Evolutionary conservation across 2,329 filamentous ascomycete genomes (phyloP).

Genomic region (Aspergillus felis): DNA sequence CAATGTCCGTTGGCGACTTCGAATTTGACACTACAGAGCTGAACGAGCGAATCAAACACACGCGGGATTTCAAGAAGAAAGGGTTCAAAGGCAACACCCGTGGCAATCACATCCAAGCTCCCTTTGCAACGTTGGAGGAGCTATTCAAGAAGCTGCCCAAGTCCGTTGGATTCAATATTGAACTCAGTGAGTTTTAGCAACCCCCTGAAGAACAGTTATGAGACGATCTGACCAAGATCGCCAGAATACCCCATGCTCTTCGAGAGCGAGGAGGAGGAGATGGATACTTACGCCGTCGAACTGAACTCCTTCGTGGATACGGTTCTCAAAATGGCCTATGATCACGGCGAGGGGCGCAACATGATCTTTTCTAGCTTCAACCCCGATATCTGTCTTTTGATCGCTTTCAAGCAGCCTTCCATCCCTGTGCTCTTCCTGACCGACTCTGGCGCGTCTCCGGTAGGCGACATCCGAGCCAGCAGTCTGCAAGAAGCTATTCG

Average conservation of each 20-base stretch:
- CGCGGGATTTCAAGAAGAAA: slow-evolving; percentile 87
- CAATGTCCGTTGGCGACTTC: slow-evolving; percentile 57
- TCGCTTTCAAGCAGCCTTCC: slow-evolving; percentile 95
- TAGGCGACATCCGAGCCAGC: slow-evolving; percentile 84
- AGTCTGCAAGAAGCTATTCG: slow-evolving; percentile 93
- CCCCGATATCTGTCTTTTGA: slow-evolving; percentile 88
- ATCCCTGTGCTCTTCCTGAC: slow-evolving; percentile 94
- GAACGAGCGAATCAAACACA: slow-evolving; percentile 95
- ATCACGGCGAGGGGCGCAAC: slow-evolving; percentile 74
- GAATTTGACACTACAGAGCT: slow-evolving; percentile 40
- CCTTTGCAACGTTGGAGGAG: slow-evolving; percentile 92
- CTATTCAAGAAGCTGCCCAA: slow-evolving; percentile 82
- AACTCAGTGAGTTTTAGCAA: slow-evolving; percentile 63
- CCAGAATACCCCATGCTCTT: slow-evolving; percentile 91
- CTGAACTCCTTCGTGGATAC: slow-evolving; percentile 96
- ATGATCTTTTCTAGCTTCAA: slow-evolving; percentile 98
- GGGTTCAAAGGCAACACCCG: slow-evolving; percentile 95
- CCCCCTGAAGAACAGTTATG: slow-evolving; percentile 20
- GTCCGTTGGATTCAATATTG: slow-evolving; percentile 91
- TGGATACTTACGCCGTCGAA: slow-evolving; percentile 95
- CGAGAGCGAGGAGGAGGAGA: slow-evolving; percentile 90
- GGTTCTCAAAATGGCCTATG: slow-evolving; percentile 84
- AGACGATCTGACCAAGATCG: slow-evolving; percentile 25
- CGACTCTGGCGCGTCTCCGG: slow-evolving; percentile 74
- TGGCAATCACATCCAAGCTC: slow-evolving; percentile 90